Evolutionary conservation across 31 red algal species (phyloP).

Genomic region (Porphyra umbilicalis): DNA sequence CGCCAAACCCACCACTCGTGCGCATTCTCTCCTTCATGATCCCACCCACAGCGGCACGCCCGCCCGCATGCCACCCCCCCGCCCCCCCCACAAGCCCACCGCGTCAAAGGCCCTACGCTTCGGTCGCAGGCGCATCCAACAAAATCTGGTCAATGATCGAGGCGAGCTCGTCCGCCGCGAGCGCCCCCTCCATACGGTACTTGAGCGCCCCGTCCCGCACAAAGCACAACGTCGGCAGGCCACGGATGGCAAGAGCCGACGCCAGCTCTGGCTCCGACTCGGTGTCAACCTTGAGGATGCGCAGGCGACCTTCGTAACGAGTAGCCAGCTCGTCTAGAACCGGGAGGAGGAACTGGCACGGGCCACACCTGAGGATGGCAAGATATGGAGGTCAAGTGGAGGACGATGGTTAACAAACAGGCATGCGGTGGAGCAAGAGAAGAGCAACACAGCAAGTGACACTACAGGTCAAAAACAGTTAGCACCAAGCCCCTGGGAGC

Average conservation of each 20-base stretch:
- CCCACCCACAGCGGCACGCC: no score
- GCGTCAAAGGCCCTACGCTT: no score
- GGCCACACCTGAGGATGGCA: conserved; percentile 35
- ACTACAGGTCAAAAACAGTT: no score
- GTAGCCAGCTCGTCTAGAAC: conserved; percentile 49
- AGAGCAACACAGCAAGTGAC: no score
- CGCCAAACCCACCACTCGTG: no score
- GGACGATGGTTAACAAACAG: not conserved
- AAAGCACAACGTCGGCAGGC: conserved; percentile 73
- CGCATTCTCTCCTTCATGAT: no score
- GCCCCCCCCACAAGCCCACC: no score
- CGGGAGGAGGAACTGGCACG: conserved; percentile 66
- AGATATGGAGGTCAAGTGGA: not conserved
- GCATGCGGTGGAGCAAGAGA: not conserved
- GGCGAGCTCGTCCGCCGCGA: conserved; percentile 42
- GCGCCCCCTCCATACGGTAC: conserved; percentile 75
- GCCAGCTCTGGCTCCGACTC: conserved; percentile 53
- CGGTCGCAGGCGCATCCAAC: conserved; percentile 37
- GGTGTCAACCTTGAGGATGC: conserved; percentile 59
- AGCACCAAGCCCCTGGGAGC: no score
- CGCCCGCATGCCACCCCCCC: no score
- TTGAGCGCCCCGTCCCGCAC: conserved; percentile 59
- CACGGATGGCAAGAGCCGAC: conserved; percentile 31
- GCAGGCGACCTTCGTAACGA: conserved; percentile 41
- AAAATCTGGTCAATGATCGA: conserved; percentile 50